Evolutionary conservation across 2,329 filamentous ascomycete species (phyloP).

Genomic region (Emergomyces orientalis): DNA sequence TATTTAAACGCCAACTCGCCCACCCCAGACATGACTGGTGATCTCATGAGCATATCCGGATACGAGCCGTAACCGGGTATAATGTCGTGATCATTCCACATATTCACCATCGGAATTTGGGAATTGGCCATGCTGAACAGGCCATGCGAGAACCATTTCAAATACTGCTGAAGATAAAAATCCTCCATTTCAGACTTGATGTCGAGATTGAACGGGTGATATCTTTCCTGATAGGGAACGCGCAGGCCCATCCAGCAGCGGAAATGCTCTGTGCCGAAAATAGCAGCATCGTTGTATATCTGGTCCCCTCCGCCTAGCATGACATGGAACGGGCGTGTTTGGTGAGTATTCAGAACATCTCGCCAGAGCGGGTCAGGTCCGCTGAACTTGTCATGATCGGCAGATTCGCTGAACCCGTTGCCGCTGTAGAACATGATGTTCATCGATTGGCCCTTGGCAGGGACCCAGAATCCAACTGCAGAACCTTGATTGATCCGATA

Average conservation of each 20-base stretch:
- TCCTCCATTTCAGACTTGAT: constrained; percentile 82
- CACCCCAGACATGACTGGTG: constrained; percentile 78
- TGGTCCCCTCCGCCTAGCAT: constrained; percentile 98
- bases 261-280: constrained; percentile 66
- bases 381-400: constrained; percentile 69
- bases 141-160: constrained; percentile 93
- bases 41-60: constrained; percentile 81
- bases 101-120: constrained; percentile 97
- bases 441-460: constrained; percentile 74
- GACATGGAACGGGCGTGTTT: constrained; percentile 86
- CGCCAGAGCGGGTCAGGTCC: constrained; percentile 96
- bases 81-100: constrained; percentile 92
- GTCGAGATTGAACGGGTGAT: constrained; percentile 63
- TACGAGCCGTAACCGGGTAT: constrained; percentile 92
- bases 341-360: constrained; percentile 86
- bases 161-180: constrained; percentile 83
- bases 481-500: constrained; percentile 94
- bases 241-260: constrained; percentile 74
- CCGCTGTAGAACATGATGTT: constrained; percentile 99
- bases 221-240: constrained; percentile 70
- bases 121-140: constrained; percentile 85
- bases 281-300: constrained; percentile 85
- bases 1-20: constrained; percentile 95
- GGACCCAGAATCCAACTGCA: constrained; percentile 88
- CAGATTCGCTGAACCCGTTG: constrained; percentile 82